Evolutionary conservation across 371 early-diverging fungal genomes (phyloP).

Genomic region (Mucor mucedo): DNA sequence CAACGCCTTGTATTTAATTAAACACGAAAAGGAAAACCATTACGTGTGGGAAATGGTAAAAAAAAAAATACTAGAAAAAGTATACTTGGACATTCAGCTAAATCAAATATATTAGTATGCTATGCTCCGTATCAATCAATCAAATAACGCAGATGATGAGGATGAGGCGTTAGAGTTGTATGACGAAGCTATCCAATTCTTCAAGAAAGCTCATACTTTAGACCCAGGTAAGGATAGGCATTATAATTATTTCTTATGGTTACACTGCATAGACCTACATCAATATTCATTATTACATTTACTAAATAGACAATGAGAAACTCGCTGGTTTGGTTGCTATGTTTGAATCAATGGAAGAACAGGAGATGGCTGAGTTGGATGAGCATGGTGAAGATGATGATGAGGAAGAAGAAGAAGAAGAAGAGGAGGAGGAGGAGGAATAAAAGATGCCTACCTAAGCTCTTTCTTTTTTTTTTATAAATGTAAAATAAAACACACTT

Average conservation of each 20-base stretch:
- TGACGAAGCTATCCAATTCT: conserved; percentile 31
- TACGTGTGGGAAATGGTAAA: conserved; percentile 47
- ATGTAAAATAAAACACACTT: no score
- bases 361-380: conserved; percentile 1
- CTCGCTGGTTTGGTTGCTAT: conserved; percentile 28
- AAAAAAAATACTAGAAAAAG: background rate
- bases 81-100: background rate
- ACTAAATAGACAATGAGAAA: conserved; percentile 24
- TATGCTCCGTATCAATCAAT: conserved; percentile 40
- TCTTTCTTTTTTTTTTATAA: no score
- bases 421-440: background rate
- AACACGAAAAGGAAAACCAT: conserved; percentile 36
- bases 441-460: no score
- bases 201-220: conserved; percentile 30
- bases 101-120: conserved; percentile 28
- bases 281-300: background rate
- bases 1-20: conserved; percentile 22
- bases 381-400: background rate
- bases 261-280: background rate
- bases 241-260: background rate
- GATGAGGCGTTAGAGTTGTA: conserved; percentile 43
- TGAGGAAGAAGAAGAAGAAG: background rate
- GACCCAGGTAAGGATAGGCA: conserved; percentile 22
- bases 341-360: conserved; percentile 16
- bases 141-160: conserved; percentile 43